Base-by-base conservation (phyloP, 441 rosid species). In the Euphorbia celastroides region DNA sequence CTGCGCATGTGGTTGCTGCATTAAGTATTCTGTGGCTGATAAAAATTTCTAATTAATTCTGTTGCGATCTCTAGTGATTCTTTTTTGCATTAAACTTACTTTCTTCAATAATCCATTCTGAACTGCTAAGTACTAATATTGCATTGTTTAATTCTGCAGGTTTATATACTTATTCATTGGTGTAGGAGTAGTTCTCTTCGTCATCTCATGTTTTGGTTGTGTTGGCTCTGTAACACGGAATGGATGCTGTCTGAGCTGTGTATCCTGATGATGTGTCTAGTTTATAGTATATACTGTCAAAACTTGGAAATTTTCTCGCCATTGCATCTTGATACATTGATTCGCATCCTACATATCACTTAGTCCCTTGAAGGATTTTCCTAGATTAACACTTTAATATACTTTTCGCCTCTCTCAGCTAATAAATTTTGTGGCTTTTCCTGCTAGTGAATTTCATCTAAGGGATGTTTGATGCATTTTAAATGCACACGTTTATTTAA, bases 201-300 rank as follows among this genome's bases (percentile, higher is more conserved):
- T 95, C 74, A 78, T 90, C 72, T 95, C 99, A 13, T 95, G 93
- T 64, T 83, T 86, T 74, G 99, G 99, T 44, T 95, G 99, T 66
- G 65, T 87, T 63, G 93, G 95, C 72, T 79, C 90, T 76, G 71
- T 81, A 61, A 77, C 90, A n/a, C 73, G 93, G 72, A 92, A 81
- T 25, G 86, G 92, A 57, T 95, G 99, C 88, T 95, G 99, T 84
- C 77, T 95, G 81, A 70, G 82, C 72, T 95, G 89, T 79, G 99
- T 93, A 93, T 93, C 99, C 97, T 85, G 14, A 46, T 65, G 67
- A 3, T 17, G 31, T 9, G 2, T 68, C 30, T 72, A 16, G 26
- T 41, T 12, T 36, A 12, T 25, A 72, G 41, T 65, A 71, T 70
- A 27, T 48, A 11, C 23, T 12, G 31, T 8, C 23, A 5, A 27